phyloP scores from a whole-genome alignment of 768 basidiomycete genomes.

The Heimioporus sp. region DNA sequence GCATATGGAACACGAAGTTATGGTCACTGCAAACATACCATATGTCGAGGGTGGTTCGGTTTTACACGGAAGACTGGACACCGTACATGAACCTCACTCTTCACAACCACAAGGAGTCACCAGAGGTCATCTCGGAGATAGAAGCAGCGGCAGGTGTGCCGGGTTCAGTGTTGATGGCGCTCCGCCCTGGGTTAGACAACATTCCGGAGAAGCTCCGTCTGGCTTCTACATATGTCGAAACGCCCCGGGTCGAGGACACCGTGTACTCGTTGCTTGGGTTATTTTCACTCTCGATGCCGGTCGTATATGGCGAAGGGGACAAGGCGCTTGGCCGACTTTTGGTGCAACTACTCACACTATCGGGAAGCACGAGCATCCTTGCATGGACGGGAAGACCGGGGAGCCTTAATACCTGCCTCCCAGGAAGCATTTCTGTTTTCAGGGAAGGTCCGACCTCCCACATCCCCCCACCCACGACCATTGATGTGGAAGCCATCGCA shows the following conservation, averaged over 20 bases:
- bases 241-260: slow-evolving; percentile 7
- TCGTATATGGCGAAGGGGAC: slow-evolving; percentile 11
- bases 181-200: slow-evolving; percentile 1
- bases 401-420: slow-evolving; percentile 10
- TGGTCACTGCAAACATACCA: slow-evolving; percentile 9
- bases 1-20: slow-evolving; percentile 4
- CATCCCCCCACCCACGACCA: not conserved
- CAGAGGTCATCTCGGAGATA: slow-evolving; percentile 4
- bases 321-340: slow-evolving; percentile 6
- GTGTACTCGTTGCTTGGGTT: slow-evolving; percentile 11
- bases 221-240: slow-evolving; percentile 5
- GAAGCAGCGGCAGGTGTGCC: not conserved
- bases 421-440: not conserved
- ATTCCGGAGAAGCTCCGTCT: slow-evolving; percentile 13
- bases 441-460: not conserved
- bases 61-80: slow-evolving; percentile 1
- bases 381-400: slow-evolving; percentile 9
- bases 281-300: not conserved
- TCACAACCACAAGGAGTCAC: slow-evolving; percentile 8
- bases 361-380: slow-evolving; percentile 4
- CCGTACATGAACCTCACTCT: not conserved
- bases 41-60: slow-evolving; percentile 3
- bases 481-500: not conserved
- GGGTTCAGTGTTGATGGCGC: not conserved
- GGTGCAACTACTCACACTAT: slow-evolving; percentile 5